These are phyloP conservation scores for Arabidopsis suecica DNA, from an alignment of 345 rosid genomes.

Conservation along the genomic window DNA sequence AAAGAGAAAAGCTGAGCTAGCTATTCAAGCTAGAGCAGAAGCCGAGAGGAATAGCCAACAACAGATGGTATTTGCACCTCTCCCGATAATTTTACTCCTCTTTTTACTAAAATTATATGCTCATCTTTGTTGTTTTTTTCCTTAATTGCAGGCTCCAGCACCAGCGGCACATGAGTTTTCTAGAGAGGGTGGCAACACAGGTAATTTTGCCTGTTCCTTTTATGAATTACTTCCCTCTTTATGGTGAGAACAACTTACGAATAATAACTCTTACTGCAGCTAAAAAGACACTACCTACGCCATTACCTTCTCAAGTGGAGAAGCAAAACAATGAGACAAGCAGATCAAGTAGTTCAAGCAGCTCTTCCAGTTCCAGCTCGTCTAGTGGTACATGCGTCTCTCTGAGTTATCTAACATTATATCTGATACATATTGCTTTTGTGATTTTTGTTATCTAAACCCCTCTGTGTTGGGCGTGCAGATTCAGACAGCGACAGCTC, in stretches of 20 bases:
- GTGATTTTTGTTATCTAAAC: constrained; percentile 4
- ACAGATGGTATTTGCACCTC: constrained; percentile 58
- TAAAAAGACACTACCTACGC: constrained; percentile 57
- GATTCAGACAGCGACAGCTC: constrained; percentile 94
- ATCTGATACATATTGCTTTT: constrained; percentile 2
- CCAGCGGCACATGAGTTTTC: constrained; percentile 55
- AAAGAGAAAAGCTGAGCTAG: constrained; percentile 96
- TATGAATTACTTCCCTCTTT: not conserved
- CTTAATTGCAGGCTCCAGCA: constrained; percentile 55
- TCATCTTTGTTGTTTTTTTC: not conserved
- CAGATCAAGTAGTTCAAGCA: constrained; percentile 94
- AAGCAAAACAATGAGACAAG: constrained; percentile 66
- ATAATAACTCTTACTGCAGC: constrained; percentile 42
- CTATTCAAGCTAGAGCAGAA: constrained; percentile 75
- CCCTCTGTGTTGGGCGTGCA: constrained; percentile 44
- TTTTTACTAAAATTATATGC: not conserved
- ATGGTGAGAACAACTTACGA: constrained; percentile 23
- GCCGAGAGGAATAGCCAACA: constrained; percentile 61
- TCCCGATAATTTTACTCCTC: not conserved
- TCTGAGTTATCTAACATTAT: not conserved
- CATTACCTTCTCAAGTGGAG: constrained; percentile 54
- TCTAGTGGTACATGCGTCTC: constrained; percentile 74
- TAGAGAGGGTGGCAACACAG: constrained; percentile 63
- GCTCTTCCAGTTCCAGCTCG: constrained; percentile 97
- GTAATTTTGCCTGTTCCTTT: constrained; percentile 43